Conservation (phyloP, 1,139 yeast species). For the Yamadazyma membranifaciens region DNA sequence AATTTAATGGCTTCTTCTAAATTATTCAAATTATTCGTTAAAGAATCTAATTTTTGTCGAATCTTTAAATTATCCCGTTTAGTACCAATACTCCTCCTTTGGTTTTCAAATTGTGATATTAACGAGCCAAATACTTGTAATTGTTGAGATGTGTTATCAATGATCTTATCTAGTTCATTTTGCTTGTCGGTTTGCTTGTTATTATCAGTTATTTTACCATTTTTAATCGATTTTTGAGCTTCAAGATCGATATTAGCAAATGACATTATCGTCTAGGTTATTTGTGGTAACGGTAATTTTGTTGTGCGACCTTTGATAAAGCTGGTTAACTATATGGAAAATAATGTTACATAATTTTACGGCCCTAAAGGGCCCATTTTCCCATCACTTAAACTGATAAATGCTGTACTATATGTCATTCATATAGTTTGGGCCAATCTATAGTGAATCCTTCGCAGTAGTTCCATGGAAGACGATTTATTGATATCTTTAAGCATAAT, state of each 20-base stretch:
- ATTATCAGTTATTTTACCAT: constrained; percentile 12
- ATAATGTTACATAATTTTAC: too few relatives aligned
- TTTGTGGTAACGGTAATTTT: not conserved
- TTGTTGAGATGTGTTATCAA: constrained; percentile 37
- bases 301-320: too few relatives aligned
- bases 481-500: too few relatives aligned
- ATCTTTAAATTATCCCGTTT: constrained; percentile 47
- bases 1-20: constrained; percentile 34
- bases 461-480: too few relatives aligned
- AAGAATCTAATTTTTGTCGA: constrained; percentile 38
- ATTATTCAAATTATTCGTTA: constrained; percentile 25
- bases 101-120: constrained; percentile 48
- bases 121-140: constrained; percentile 50
- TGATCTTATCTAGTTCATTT: constrained; percentile 33
- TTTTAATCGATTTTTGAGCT: constrained; percentile 36
- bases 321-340: too few relatives aligned
- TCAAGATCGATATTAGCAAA: constrained; percentile 60
- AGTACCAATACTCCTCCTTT: constrained; percentile 53
- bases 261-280: constrained; percentile 40
- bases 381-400: too few relatives aligned
- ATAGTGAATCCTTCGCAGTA: too few relatives aligned
- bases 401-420: too few relatives aligned
- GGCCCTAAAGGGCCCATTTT: too few relatives aligned
- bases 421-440: too few relatives aligned
- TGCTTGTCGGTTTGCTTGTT: constrained; percentile 9